These are phyloP conservation scores for Pseudozyma tsukubaensis DNA, from an alignment of 1,284 basidiomycete genomes.

Conservation along the genomic window DNA sequence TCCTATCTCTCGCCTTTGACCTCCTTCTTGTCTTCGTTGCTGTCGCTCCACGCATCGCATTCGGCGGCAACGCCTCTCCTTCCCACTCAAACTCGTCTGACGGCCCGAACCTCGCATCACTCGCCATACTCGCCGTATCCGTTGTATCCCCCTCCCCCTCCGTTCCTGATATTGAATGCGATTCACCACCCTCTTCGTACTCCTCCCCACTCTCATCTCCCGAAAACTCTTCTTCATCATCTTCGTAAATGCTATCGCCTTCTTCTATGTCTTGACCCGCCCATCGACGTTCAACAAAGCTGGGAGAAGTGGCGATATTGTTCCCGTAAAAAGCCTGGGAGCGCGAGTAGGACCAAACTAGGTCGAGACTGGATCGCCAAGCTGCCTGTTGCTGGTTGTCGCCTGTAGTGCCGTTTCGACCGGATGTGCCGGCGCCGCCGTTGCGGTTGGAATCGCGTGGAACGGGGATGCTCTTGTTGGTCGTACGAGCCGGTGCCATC, in stretches of 20 bases:
- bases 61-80: conserved; percentile 51
- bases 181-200: conserved; percentile 6
- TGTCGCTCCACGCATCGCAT: conserved; percentile 16
- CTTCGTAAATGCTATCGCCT: conserved; percentile 51
- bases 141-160: conserved; percentile 13
- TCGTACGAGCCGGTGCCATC: conserved; percentile 14
- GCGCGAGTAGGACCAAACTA: conserved; percentile 68
- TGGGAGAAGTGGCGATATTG: conserved; percentile 66
- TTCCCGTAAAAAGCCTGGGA: conserved; percentile 68
- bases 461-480: conserved; percentile 34
- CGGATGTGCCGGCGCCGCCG: conserved; percentile 4
- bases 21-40: conserved; percentile 11
- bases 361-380: conserved; percentile 60
- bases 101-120: conserved; percentile 32
- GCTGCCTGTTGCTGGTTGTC: conserved; percentile 48
- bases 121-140: conserved; percentile 31
- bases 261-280: conserved; percentile 61
- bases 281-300: conserved; percentile 65
- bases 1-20: conserved; percentile 35
- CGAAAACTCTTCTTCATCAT: conserved; percentile 50
- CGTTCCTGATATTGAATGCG: conserved; percentile 30
- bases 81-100: conserved; percentile 46
- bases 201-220: conserved; percentile 28
- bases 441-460: conserved; percentile 29
- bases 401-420: conserved; percentile 1